A percentile compares a stretch with the other conserved stretches of the same genome.
Evolutionary conservation across 352 stramenopile genomes (phyloP).

Genomic region (Globisporangium acanthophoron): DNA sequence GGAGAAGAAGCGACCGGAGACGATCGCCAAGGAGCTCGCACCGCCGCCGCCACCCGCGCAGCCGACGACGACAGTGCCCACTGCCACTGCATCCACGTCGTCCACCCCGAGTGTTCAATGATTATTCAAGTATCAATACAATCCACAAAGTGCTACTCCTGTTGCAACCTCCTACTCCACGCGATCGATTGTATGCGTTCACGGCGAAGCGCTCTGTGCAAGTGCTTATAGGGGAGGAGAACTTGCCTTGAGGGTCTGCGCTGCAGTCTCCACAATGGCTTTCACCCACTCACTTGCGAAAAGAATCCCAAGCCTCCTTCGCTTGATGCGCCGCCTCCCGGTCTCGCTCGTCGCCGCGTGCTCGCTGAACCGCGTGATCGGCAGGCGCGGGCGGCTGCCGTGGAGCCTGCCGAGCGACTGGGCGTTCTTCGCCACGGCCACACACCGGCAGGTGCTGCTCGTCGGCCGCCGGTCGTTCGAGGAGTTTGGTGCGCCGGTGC

Average conservation of each 20-base stretch:
- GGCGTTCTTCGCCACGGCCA: slow-evolving; percentile 60
- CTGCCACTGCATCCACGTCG: background rate
- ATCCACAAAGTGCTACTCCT: too few relatives aligned
- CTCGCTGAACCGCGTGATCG: slow-evolving; percentile 67
- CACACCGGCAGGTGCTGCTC: slow-evolving; percentile 48
- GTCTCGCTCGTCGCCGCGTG: slow-evolving; percentile 67
- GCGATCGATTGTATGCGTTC: too few relatives aligned
- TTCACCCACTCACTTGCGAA: background rate
- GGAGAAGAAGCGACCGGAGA: slow-evolving; percentile 13
- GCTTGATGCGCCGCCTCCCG: slow-evolving; percentile 15
- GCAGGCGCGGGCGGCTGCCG: slow-evolving; percentile 37
- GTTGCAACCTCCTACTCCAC: too few relatives aligned
- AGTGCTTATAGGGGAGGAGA: too few relatives aligned
- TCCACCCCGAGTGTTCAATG: slow-evolving; percentile 13
- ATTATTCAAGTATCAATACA: slow-evolving; percentile 6
- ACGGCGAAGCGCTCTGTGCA: too few relatives aligned
- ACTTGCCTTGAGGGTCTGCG: too few relatives aligned
- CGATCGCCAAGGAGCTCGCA: slow-evolving; percentile 5
- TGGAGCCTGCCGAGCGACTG: slow-evolving; percentile 65
- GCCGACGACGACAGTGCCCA: background rate
- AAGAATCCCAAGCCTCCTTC: background rate
- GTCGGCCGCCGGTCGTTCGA: slow-evolving; percentile 56
- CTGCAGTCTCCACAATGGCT: too few relatives aligned
- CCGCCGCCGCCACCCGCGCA: background rate
- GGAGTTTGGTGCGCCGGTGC: slow-evolving; percentile 39